Conservation (phyloP, 2,329 filamentous ascomycete species). For the Exophiala aquamarina region DNA sequence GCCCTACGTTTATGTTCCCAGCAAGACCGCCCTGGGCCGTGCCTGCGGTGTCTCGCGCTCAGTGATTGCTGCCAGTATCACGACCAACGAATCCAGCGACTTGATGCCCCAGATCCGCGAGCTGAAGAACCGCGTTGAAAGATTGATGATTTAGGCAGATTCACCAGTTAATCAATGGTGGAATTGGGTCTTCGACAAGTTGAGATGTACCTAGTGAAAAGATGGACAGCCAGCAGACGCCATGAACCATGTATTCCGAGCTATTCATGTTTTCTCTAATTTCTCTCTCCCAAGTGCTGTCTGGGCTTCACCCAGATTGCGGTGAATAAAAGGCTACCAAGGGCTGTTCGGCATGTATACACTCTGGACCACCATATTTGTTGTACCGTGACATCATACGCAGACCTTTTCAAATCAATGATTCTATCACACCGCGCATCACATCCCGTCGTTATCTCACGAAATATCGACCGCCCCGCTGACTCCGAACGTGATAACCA, state of each 20-base stretch:
- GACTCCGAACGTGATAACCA: background rate
- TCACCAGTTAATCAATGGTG: background rate
- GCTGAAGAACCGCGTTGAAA: conserved; percentile 93
- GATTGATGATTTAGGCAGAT: conserved; percentile 76
- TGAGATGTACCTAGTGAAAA: background rate
- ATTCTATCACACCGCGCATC: too few relatives aligned
- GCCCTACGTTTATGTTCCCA: conserved; percentile 62
- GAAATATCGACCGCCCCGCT: background rate
- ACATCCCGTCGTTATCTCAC: too few relatives aligned
- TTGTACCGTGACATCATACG: too few relatives aligned
- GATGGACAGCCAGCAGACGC: background rate
- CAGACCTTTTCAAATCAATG: too few relatives aligned
- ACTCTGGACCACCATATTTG: too few relatives aligned
- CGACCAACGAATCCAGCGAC: conserved; percentile 87
- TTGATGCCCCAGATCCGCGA: conserved; percentile 82
- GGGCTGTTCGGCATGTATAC: too few relatives aligned
- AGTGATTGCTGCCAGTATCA: conserved; percentile 86
- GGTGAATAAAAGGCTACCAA: too few relatives aligned
- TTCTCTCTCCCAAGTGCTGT: too few relatives aligned
- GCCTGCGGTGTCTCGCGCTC: conserved; percentile 86
- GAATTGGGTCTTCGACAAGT: background rate
- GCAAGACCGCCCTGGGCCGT: conserved; percentile 81
- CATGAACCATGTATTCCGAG: background rate
- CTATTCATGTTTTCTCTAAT: background rate
- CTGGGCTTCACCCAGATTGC: too few relatives aligned